Conservation (phyloP, 352 stramenopile species). For the Globisporangium alternatum region DNA sequence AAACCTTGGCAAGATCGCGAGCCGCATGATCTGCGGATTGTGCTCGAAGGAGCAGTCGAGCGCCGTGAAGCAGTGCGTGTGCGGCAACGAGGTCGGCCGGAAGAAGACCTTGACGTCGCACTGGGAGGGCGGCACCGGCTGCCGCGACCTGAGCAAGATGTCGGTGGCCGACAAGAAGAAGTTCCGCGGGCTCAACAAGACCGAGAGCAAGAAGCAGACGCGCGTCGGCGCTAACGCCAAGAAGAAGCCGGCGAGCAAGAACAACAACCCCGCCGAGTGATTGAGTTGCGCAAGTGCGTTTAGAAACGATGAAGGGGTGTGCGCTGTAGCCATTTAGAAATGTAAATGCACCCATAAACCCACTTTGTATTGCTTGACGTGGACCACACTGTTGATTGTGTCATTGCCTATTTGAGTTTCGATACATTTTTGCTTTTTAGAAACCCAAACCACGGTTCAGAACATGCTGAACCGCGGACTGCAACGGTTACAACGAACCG, state of each 20-base stretch:
- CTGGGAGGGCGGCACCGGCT: slow-evolving; percentile 80
- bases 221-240: slow-evolving; percentile 67
- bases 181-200: slow-evolving; percentile 73
- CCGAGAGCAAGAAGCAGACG: slow-evolving; percentile 76
- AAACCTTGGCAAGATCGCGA: slow-evolving; percentile 74
- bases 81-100: slow-evolving; percentile 62
- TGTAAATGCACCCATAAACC: not conserved
- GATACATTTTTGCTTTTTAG: too few species aligned
- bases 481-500: not conserved
- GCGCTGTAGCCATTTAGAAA: not conserved
- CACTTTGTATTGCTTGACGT: not conserved
- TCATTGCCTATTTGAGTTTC: not conserved
- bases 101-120: slow-evolving; percentile 46
- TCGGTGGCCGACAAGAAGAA: slow-evolving; percentile 69
- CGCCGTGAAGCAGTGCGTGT: slow-evolving; percentile 68
- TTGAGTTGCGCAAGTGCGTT: not conserved
- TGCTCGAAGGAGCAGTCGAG: slow-evolving; percentile 83
- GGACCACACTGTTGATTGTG: not conserved
- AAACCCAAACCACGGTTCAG: not conserved
- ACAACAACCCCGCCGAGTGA: slow-evolving; percentile 3
- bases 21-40: slow-evolving; percentile 78
- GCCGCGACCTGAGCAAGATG: slow-evolving; percentile 62
- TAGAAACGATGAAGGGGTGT: not conserved
- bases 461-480: not conserved
- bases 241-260: slow-evolving; percentile 5